Evolutionary conservation across 352 stramenopile genomes (phyloP), one percentile per base, ranked within the genome.

Genomic region (Phytophthora europaea): DNA sequence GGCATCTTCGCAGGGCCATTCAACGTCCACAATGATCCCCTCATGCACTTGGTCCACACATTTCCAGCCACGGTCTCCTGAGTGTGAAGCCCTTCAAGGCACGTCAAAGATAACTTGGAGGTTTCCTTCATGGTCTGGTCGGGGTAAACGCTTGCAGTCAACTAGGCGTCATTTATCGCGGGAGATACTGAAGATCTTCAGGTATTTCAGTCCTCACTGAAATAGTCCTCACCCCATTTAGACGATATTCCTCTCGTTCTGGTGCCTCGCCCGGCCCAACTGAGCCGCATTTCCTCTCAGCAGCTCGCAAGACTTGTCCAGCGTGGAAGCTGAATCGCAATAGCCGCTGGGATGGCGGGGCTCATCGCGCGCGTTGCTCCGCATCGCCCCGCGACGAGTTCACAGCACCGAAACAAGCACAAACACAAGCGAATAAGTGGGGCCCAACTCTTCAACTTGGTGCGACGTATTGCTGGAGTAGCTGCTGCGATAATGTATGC

Each of bases 401-500:
- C 20, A 5, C 50, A 56, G 45, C 66, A 53, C 52, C 62, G 55
- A 28, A 55, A 65, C 26, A 63, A 57, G 22, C 52, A 67, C 12
- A 66, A 36, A 4, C 74, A 68, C 15, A 79, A 79, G 31, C 72
- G 72, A 20, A 75, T 79, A 31, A 79, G 61, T 3, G 51, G 55
- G 2, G 56, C 56, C 5, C 72, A 79, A 12, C 43, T 79, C 20
- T 68, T 79, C 67, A 79, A 75, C 26, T 48, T 79, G 56, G 43
- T 69, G 9, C 61, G 72, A 31, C 67, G 72, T n/a, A n/a, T 79
- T n/a, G 67, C 56, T 43, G 67, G 66, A 23, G 67, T 79, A 12
- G 34, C n/a, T 20, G 72, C 72, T 9, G 72, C 72, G 0, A 38
- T 79, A 10, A 65, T 68, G 67, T 79, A 75, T 23, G 66, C 65